Conservation (phyloP, 2,329 filamentous ascomycete genomes). For the Fusarium mundagurra region DNA sequence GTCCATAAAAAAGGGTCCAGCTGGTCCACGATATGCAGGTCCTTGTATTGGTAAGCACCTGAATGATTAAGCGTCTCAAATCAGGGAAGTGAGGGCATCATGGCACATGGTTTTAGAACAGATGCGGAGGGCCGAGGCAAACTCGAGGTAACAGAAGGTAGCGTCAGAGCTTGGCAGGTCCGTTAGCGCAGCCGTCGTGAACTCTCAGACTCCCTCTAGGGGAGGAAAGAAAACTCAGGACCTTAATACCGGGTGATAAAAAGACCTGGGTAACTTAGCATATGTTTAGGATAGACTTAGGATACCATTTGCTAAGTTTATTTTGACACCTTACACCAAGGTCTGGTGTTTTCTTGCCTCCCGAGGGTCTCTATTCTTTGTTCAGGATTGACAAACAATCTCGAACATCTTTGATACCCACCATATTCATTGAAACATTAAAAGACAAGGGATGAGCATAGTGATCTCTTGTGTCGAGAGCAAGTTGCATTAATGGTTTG, state of each 20-base stretch:
- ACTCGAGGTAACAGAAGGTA: neutral
- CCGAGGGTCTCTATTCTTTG: neutral
- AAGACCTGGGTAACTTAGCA: too few species aligned
- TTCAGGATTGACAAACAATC: neutral
- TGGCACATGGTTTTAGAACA: constrained; percentile 1
- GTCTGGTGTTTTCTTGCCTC: too few species aligned
- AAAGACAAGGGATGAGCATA: neutral
- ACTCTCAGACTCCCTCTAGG: neutral
- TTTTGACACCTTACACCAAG: too few species aligned
- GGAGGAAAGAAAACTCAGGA: too few species aligned
- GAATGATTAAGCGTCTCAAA: neutral
- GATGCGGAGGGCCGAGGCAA: neutral
- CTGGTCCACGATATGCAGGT: constrained; percentile 7
- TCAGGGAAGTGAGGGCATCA: constrained; percentile 16
- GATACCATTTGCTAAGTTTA: too few species aligned
- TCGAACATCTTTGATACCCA: neutral
- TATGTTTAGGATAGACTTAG: too few species aligned
- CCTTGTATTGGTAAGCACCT: constrained; percentile 25
- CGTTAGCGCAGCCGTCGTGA: neutral
- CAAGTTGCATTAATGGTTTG: neutral
- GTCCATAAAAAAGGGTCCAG: constrained; percentile 10
- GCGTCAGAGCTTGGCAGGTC: neutral
- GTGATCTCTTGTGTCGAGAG: neutral
- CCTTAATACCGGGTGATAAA: too few species aligned
- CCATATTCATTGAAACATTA: neutral